Base-by-base conservation (phyloP, 176 grass and related monocot genomes). In the Carex kokanica region DNA sequence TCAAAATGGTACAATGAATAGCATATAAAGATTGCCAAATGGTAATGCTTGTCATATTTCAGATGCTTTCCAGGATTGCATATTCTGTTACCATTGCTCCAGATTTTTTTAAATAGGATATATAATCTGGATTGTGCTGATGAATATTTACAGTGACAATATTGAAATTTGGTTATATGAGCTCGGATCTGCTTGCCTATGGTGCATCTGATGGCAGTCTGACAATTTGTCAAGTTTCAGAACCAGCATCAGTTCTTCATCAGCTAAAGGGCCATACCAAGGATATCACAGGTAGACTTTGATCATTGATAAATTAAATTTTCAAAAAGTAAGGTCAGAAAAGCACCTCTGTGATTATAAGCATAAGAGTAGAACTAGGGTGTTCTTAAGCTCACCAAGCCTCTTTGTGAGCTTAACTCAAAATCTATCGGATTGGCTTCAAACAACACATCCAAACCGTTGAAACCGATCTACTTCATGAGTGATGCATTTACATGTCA, bases 181-280 rank as follows among this genome's bases (percentile, higher is more conserved):
- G 85, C 90, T 99, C 93, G 0, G 91, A 93, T 86, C 64, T 99
- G 63, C 93, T 99, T 88, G 91, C 96, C 3, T 95, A 95, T 88
- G 92, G 91, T 88, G 93, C 96, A 17, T 88, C 93, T 21, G 96
- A 99, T 86, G 96, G 96, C 64, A 95, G 74, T 87, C 84, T 99
- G 66, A 93, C 85, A 4, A 89, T 99, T 56, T 99, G 93, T 86
- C 86, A 93, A 66, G 96, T 95, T 88, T 99, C 93, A 80, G 88
- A 99, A 27, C 89, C 91, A 81, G 88, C 96, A 81, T 90, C 88
- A 43, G 64, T 93, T 78, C 89, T 91, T 93, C 88, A 95, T 65
- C 88, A 89, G 71, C 91, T 99, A 83, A 85, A 15, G 70, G 96
- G 96, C 7, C 96, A 99, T 85, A 95, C 96, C 83, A 99, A 99